Evolutionary conservation across 352 stramenopile species (phyloP).

Genomic region (Thalassiosira allenii): DNA sequence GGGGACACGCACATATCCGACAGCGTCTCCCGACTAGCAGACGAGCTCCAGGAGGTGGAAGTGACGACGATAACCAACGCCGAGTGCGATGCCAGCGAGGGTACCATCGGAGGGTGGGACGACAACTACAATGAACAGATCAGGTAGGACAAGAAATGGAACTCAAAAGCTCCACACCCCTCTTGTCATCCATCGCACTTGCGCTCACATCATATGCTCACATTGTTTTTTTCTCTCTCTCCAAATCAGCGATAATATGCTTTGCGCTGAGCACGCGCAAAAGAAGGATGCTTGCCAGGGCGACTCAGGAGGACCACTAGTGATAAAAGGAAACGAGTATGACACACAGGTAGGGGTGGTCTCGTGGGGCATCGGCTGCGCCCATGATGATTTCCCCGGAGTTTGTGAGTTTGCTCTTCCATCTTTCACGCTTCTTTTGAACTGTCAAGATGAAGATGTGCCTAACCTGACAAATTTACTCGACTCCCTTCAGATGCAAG

Average conservation of each 20-base stretch:
- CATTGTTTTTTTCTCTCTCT: too few species aligned
- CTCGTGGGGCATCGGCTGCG: conserved; percentile 69
- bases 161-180: too few species aligned
- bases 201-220: too few species aligned
- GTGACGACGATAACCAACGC: conserved; percentile 53
- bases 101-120: conserved; percentile 11
- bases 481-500: too few species aligned
- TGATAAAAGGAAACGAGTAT: conserved; percentile 15
- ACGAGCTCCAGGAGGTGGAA: conserved; percentile 35
- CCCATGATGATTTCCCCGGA: conserved; percentile 44
- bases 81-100: conserved; percentile 39
- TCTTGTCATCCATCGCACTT: too few species aligned
- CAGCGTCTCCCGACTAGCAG: neutral
- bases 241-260: too few species aligned
- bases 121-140: conserved; percentile 48
- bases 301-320: conserved; percentile 64
- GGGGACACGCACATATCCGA: conserved; percentile 30
- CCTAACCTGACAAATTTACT: too few species aligned
- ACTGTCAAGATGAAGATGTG: too few species aligned
- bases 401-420: too few species aligned
- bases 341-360: conserved; percentile 70
- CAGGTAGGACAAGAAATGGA: conserved; percentile 18
- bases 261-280: conserved; percentile 55
- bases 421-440: too few species aligned
- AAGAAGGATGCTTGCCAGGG: conserved; percentile 67